A percentile compares a stretch with the other conserved stretches of the same genome.
Conservation (phyloP, 345 rosid genomes). For the Eucalyptus pauciflora region DNA sequence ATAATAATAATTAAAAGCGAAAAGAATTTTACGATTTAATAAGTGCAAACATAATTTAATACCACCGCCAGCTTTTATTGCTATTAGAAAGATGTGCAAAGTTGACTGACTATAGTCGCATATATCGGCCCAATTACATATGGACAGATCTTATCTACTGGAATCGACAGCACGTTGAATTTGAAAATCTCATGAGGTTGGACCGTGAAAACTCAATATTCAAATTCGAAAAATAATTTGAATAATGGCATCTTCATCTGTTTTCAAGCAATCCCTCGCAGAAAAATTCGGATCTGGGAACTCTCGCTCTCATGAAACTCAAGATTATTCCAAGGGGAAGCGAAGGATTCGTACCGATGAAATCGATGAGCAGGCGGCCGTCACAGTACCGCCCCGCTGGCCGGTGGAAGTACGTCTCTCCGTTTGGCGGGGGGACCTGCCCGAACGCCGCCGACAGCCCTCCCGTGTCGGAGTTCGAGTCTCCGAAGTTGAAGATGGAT, state of each 20-base stretch:
- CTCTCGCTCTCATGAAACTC: not conserved
- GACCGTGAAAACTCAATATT: not conserved
- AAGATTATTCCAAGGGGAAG: not conserved
- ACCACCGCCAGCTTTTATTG: not conserved
- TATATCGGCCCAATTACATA: not conserved
- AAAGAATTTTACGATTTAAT: not conserved
- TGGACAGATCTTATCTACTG: not conserved
- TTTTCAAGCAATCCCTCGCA: not conserved
- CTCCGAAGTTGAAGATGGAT: slow-evolving; percentile 41
- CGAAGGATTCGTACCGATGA: slow-evolving; percentile 25
- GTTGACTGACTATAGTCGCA: not conserved
- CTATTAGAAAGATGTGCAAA: not conserved
- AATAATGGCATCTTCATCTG: not conserved
- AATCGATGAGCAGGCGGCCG: slow-evolving; percentile 57
- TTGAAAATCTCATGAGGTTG: not conserved
- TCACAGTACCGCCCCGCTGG: slow-evolving; percentile 63
- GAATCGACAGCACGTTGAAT: not conserved
- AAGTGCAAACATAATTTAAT: not conserved
- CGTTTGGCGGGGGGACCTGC: slow-evolving; percentile 46
- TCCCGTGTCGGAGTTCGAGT: slow-evolving; percentile 47
- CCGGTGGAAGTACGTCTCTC: slow-evolving; percentile 35
- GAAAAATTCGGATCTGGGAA: not conserved
- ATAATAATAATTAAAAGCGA: not conserved
- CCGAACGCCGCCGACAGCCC: slow-evolving; percentile 58
- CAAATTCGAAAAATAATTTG: not conserved